Conservation (phyloP, 352 stramenopile species). For the Globisporangium cederbergense region DNA sequence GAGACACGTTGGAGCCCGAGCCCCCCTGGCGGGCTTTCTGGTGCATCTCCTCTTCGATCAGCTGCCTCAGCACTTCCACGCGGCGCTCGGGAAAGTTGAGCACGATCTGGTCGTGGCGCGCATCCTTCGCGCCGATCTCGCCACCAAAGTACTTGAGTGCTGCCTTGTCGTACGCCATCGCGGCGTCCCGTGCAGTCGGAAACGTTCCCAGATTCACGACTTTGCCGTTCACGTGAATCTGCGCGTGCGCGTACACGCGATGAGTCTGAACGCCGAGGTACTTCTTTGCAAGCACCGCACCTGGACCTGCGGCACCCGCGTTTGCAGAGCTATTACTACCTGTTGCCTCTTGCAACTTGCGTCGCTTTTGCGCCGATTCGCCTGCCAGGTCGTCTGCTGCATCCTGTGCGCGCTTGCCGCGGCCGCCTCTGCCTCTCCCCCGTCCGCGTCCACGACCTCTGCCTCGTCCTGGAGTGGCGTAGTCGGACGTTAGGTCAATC, state of each 20-base stretch:
- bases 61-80: slow-evolving; percentile 46
- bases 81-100: slow-evolving; percentile 79
- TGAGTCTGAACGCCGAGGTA: slow-evolving; percentile 73
- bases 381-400: slow-evolving; percentile 1
- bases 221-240: slow-evolving; percentile 79
- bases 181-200: slow-evolving; percentile 58
- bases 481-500: not conserved
- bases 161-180: slow-evolving; percentile 79
- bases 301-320: not conserved
- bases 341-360: slow-evolving; percentile 23
- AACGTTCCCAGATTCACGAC: slow-evolving; percentile 77
- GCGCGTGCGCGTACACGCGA: slow-evolving; percentile 67
- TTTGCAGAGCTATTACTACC: not conserved
- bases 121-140: slow-evolving; percentile 32
- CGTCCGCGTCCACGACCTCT: slow-evolving; percentile 34
- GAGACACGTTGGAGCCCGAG: not conserved
- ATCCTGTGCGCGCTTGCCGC: slow-evolving; percentile 54
- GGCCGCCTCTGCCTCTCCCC: slow-evolving; percentile 37
- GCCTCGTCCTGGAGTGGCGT: slow-evolving; percentile 20
- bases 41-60: slow-evolving; percentile 66
- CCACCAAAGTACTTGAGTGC: slow-evolving; percentile 73
- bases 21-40: slow-evolving; percentile 30
- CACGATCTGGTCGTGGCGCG: slow-evolving; percentile 43
- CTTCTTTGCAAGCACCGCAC: slow-evolving; percentile 34
- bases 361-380: slow-evolving; percentile 25